Percentiles rank a stretch among this genome's conserved stretches.
These are phyloP conservation scores for Udeniomyces megalosporus DNA, from an alignment of 768 basidiomycete species.

Conservation along the genomic window DNA sequence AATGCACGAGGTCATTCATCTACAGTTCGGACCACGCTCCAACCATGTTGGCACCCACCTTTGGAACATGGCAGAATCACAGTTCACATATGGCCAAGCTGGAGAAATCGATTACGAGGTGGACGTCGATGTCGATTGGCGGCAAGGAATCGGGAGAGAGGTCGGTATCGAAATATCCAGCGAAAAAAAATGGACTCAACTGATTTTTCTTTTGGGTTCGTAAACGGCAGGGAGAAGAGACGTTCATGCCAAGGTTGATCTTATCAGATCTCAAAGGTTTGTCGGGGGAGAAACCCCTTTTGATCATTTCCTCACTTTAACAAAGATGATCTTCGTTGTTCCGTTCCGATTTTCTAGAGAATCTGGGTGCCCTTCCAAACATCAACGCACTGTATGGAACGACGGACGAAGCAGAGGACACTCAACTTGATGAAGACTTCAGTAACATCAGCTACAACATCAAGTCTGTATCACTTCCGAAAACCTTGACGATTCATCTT, in stretches of 20 bases:
- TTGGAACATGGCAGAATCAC: conserved; percentile 13
- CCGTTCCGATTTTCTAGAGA: neutral
- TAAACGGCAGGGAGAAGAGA: conserved; percentile 1
- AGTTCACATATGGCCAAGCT: conserved; percentile 5
- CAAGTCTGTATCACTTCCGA: too few relatives aligned
- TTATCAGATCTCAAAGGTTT: conserved; percentile 9
- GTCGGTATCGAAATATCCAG: neutral
- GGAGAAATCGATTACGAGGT: conserved; percentile 7
- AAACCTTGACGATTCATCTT: too few relatives aligned
- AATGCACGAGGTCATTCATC: conserved; percentile 15
- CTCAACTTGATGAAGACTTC: too few relatives aligned
- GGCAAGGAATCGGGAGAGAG: conserved; percentile 1
- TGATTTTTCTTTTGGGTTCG: neutral
- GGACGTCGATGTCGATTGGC: conserved; percentile 10
- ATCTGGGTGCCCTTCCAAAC: conserved; percentile 13
- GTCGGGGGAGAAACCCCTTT: neutral
- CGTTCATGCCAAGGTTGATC: conserved; percentile 11
- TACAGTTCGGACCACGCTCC: conserved; percentile 10
- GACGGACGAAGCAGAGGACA: neutral
- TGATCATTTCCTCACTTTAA: neutral
- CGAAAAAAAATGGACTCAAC: neutral
- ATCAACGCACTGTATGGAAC: conserved; percentile 14
- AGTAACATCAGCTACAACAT: too few relatives aligned
- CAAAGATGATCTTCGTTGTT: too few relatives aligned
- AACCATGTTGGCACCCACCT: conserved; percentile 6